phyloP scores from a whole-genome alignment of 192 early-diverging fungal genomes.

The Coemansia sp. region DNA sequence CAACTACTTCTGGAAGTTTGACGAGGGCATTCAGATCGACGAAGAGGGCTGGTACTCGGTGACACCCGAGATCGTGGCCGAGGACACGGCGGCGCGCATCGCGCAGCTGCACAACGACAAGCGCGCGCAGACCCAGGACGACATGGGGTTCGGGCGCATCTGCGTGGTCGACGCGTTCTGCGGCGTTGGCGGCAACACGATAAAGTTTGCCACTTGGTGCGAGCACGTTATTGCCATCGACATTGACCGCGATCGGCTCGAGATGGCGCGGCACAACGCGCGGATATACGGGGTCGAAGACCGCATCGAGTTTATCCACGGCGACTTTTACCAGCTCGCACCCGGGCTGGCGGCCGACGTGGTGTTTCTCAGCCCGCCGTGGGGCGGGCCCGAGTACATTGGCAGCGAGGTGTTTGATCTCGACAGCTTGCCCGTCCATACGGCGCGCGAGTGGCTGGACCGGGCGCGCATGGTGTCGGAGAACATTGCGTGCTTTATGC shows the following conservation, averaged over 20 bases:
- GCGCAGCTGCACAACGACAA: slow-evolving; percentile 32
- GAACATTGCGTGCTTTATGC: slow-evolving; percentile 84
- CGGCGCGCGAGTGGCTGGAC: slow-evolving; percentile 57
- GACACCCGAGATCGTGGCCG: slow-evolving; percentile 86
- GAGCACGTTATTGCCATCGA: slow-evolving; percentile 91
- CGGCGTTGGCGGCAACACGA: slow-evolving; percentile 94
- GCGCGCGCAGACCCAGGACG: background rate
- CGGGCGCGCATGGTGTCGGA: slow-evolving; percentile 60
- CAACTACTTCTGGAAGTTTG: slow-evolving; percentile 76
- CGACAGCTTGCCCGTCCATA: slow-evolving; percentile 45
- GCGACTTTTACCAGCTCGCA: slow-evolving; percentile 77
- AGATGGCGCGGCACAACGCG: slow-evolving; percentile 84
- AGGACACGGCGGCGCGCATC: slow-evolving; percentile 60
- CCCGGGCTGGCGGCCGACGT: slow-evolving; percentile 74
- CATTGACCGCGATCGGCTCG: slow-evolving; percentile 71
- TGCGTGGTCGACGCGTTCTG: slow-evolving; percentile 92
- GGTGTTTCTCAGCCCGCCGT: slow-evolving; percentile 92
- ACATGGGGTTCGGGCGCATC: slow-evolving; percentile 43
- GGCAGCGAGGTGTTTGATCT: slow-evolving; percentile 37
- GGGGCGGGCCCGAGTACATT: slow-evolving; percentile 86
- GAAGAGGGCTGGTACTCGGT: slow-evolving; percentile 93
- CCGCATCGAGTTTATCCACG: slow-evolving; percentile 89
- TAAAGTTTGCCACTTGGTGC: slow-evolving; percentile 91
- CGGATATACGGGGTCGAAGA: slow-evolving; percentile 85
- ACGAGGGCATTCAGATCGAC: slow-evolving; percentile 84